phyloP scores from a whole-genome alignment of 352 stramenopile species.

The Thraustochytrium sp. region DNA sequence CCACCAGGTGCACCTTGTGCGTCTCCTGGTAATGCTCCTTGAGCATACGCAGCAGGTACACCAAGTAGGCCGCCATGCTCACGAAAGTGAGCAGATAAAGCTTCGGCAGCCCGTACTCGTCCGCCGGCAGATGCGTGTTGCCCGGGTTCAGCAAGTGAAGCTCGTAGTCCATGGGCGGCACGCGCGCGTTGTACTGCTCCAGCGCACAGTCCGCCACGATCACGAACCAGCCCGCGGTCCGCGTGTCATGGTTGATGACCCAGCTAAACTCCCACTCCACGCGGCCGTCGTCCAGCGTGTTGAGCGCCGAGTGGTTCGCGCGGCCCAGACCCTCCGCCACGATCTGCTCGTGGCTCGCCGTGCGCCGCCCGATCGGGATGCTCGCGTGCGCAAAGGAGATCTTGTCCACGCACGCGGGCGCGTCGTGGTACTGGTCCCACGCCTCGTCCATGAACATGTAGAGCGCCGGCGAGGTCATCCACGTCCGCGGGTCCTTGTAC shows the following conservation, averaged over 20 bases:
- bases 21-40: constrained; percentile 22
- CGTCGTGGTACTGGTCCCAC: constrained; percentile 40
- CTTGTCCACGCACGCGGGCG: constrained; percentile 37
- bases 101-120: constrained; percentile 42
- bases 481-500: constrained; percentile 38
- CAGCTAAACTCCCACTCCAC: constrained; percentile 42
- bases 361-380: constrained; percentile 42
- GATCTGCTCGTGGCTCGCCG: constrained; percentile 28
- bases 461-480: constrained; percentile 42
- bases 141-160: constrained; percentile 36
- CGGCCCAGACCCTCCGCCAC: background rate
- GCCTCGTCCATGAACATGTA: constrained; percentile 45
- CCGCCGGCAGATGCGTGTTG: constrained; percentile 39
- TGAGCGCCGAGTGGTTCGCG: constrained; percentile 21
- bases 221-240: constrained; percentile 39
- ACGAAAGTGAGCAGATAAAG: constrained; percentile 43
- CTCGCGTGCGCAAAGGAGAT: constrained; percentile 5
- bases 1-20: constrained; percentile 35
- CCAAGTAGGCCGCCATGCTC: constrained; percentile 9
- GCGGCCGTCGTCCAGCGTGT: constrained; percentile 7
- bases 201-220: constrained; percentile 39
- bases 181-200: constrained; percentile 41
- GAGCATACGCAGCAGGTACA: constrained; percentile 21
- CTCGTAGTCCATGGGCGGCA: constrained; percentile 35
- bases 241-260: background rate